A percentile compares a stretch with the other conserved stretches of the same genome.
These are phyloP conservation scores for Carpinus viminea DNA, from an alignment of 306 rosid species.

Conservation along the genomic window DNA sequence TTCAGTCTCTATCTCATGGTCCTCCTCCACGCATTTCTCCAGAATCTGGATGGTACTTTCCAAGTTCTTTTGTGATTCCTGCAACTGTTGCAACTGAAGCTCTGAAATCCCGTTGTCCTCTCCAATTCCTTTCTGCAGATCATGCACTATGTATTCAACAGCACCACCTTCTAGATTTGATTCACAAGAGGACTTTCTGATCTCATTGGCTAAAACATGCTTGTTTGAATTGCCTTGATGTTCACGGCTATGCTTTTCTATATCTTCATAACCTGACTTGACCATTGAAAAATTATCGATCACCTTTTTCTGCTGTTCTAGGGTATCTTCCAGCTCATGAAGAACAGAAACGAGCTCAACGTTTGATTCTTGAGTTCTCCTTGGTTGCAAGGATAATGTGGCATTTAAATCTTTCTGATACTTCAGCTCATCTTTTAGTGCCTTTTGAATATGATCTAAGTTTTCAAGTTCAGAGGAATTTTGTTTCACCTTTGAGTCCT, in stretches of 20 bases:
- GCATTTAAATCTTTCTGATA: slow-evolving; percentile 72
- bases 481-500: too few relatives aligned
- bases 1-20: slow-evolving; percentile 33
- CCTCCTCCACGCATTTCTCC: slow-evolving; percentile 38
- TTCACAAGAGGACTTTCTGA: slow-evolving; percentile 27
- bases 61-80: slow-evolving; percentile 34
- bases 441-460: too few relatives aligned
- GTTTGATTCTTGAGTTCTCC: slow-evolving; percentile 81
- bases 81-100: slow-evolving; percentile 20
- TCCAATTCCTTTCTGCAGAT: slow-evolving; percentile 46
- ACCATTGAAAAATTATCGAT: slow-evolving; percentile 49
- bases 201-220: slow-evolving; percentile 25
- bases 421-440: slow-evolving; percentile 69
- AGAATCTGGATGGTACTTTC: slow-evolving; percentile 35
- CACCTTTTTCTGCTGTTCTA: slow-evolving; percentile 65
- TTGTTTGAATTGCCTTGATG: slow-evolving; percentile 37
- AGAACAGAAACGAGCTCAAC: slow-evolving; percentile 83
- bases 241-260: slow-evolving; percentile 20
- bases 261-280: slow-evolving; percentile 29
- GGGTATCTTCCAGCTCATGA: slow-evolving; percentile 78
- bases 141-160: slow-evolving; percentile 33
- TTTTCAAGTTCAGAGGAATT: too few relatives aligned
- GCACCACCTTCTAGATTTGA: slow-evolving; percentile 27
- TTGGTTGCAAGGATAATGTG: slow-evolving; percentile 64
- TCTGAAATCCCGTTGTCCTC: slow-evolving; percentile 36